Percentiles rank a stretch among this genome's conserved stretches.
Conservation (phyloP, 108 stramenopile genomes). For the Cyclotella kingstonii region DNA sequence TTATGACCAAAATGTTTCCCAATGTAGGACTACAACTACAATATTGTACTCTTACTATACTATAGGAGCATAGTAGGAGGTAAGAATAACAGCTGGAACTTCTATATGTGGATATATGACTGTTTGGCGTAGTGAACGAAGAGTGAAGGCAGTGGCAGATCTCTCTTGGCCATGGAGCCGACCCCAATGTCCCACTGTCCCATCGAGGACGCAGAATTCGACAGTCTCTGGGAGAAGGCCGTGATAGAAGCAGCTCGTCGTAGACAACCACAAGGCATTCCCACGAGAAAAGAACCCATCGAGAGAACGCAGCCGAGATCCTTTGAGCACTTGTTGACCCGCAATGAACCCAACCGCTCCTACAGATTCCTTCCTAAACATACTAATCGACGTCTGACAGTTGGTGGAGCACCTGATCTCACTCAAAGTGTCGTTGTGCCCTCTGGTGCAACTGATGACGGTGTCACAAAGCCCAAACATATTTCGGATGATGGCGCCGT, state of each 20-base stretch:
- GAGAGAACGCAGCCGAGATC: background rate
- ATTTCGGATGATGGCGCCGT: background rate
- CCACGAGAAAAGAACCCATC: conserved; percentile 1
- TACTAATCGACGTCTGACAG: background rate
- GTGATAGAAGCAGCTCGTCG: conserved; percentile 5
- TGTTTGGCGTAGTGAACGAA: no score
- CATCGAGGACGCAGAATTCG: conserved; percentile 12
- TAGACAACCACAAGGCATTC: background rate
- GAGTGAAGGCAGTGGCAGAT: no score
- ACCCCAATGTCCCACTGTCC: no score
- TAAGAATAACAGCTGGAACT: no score
- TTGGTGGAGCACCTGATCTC: background rate
- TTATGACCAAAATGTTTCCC: no score
- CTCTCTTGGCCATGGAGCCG: no score
- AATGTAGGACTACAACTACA: no score
- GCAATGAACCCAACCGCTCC: background rate
- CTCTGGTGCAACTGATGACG: background rate
- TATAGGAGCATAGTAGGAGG: no score
- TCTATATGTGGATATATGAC: no score
- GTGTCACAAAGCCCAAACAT: background rate
- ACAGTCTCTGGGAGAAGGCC: conserved; percentile 19
- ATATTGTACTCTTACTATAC: no score
- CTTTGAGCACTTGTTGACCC: background rate
- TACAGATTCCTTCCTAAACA: background rate
- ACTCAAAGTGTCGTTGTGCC: background rate